These are phyloP conservation scores for Penicillium occitanis DNA, from an alignment of 2,329 filamentous ascomycete genomes.

Conservation along the genomic window DNA sequence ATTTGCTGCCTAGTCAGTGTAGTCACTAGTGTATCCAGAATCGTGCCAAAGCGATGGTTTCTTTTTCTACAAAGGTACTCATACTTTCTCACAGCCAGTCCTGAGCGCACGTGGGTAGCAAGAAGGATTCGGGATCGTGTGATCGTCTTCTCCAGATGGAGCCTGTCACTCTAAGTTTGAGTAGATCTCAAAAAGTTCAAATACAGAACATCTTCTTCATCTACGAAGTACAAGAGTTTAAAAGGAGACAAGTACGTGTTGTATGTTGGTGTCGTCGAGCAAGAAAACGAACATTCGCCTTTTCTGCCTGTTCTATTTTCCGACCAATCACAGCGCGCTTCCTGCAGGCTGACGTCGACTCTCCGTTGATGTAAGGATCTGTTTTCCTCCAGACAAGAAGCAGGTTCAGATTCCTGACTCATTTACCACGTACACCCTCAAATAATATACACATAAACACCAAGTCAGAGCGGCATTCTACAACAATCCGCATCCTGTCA, in stretches of 20 bases:
- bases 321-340: conserved; percentile 8
- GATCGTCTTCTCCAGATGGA: conserved; percentile 7
- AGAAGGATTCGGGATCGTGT: conserved; percentile 7
- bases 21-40: not conserved
- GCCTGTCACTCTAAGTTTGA: not conserved
- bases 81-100: conserved; percentile 5
- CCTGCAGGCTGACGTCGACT: conserved; percentile 11
- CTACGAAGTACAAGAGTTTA: not conserved
- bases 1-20: not conserved
- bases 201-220: not conserved
- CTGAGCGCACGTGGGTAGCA: conserved; percentile 10
- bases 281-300: conserved; percentile 3
- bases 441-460: not conserved
- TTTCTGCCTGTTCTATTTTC: not conserved
- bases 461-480: not conserved
- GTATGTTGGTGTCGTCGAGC: not conserved
- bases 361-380: not conserved
- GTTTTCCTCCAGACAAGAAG: not conserved
- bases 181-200: not conserved
- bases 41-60: not conserved
- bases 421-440: not conserved
- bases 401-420: not conserved
- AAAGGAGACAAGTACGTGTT: not conserved
- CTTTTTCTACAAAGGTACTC: not conserved
- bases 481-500: not conserved